phyloP scores from a whole-genome alignment of 129 eudicot species.

The Flaveria linearis region DNA sequence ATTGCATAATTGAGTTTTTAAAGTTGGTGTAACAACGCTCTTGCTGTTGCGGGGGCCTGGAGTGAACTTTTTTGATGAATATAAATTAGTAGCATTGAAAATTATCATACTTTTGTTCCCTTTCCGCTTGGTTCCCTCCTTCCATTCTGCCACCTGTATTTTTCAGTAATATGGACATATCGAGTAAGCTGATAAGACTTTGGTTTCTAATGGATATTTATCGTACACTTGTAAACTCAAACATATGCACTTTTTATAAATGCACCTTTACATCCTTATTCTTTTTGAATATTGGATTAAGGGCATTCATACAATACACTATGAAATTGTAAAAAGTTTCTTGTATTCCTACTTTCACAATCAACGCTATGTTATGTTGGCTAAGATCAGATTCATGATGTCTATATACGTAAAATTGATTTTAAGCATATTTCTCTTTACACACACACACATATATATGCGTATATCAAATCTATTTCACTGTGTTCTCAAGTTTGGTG shows the following conservation, averaged over 20 bases:
- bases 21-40: slow-evolving; percentile 1
- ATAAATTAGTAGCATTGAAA: slow-evolving; percentile 7
- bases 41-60: neutral
- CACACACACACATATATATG: neutral
- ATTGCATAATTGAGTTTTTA: slow-evolving; percentile 6
- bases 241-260: slow-evolving; percentile 11
- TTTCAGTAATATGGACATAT: slow-evolving; percentile 18
- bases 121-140: neutral
- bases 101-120: slow-evolving; percentile 5
- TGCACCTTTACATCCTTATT: neutral
- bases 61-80: neutral
- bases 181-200: slow-evolving; percentile 18
- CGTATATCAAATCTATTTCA: neutral
- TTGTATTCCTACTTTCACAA: neutral
- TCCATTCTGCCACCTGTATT: neutral
- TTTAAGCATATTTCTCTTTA: neutral
- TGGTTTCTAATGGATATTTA: neutral
- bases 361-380: neutral
- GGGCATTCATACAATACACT: neutral
- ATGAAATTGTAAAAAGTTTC: neutral
- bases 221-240: neutral
- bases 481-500: neutral
- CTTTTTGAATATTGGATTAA: neutral
- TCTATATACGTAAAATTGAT: neutral
- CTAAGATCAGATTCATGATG: neutral